A percentile compares a stretch with the other conserved stretches of the same genome.
phyloP scores from a whole-genome alignment of 805 yeast genomes.

The Candida caryicola region DNA sequence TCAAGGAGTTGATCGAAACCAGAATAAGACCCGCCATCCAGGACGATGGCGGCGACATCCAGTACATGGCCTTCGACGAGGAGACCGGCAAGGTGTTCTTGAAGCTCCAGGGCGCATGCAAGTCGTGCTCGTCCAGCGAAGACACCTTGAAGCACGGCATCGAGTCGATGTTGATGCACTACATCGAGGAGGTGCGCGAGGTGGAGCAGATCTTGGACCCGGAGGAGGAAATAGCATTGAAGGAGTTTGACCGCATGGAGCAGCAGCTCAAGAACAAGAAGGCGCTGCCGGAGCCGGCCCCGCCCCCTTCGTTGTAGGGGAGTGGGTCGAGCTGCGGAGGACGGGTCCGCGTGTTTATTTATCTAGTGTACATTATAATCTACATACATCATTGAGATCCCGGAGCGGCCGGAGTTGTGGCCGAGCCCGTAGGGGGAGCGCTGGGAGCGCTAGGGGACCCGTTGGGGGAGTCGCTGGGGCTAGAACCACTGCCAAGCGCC shows the following conservation, averaged over 20 bases:
- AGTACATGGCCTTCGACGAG: slow-evolving; percentile 80
- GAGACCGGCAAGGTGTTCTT: slow-evolving; percentile 85
- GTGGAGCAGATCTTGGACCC: slow-evolving; percentile 84
- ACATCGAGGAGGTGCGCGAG: slow-evolving; percentile 89
- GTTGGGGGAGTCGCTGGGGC: too few relatives aligned
- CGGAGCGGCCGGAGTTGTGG: too few relatives aligned
- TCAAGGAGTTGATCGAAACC: slow-evolving; percentile 88
- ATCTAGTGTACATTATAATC: not conserved
- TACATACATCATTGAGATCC: too few relatives aligned
- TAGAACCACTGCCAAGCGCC: too few relatives aligned
- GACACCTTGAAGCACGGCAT: slow-evolving; percentile 94
- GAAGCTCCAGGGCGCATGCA: slow-evolving; percentile 93
- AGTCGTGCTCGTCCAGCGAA: slow-evolving; percentile 85
- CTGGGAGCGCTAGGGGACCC: too few relatives aligned
- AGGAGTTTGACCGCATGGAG: slow-evolving; percentile 84
- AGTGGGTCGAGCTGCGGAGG: too few relatives aligned
- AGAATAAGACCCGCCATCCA: slow-evolving; percentile 96
- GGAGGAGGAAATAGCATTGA: slow-evolving; percentile 71
- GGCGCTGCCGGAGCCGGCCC: slow-evolving; percentile 11
- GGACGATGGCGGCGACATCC: slow-evolving; percentile 98
- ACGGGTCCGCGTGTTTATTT: not conserved
- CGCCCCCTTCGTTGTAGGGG: slow-evolving; percentile 27
- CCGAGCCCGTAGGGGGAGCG: too few relatives aligned
- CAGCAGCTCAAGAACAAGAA: slow-evolving; percentile 30
- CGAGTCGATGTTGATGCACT: slow-evolving; percentile 95